phyloP scores from a whole-genome alignment of 371 early-diverging fungal species.

The Mucor irregularis region DNA sequence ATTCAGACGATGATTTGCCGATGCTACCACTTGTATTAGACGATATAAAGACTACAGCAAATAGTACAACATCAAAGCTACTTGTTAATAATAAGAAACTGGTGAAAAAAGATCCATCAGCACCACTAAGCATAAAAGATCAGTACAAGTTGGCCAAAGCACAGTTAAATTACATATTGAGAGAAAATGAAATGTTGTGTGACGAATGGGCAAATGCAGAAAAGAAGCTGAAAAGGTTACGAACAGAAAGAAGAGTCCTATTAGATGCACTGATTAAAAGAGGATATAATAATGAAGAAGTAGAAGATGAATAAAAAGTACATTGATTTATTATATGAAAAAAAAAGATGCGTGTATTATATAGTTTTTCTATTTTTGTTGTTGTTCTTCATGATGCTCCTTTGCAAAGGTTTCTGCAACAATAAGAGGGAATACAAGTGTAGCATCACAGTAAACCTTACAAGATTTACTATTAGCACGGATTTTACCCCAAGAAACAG shows the following conservation, averaged over 20 bases:
- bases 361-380: background rate
- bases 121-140: conserved; percentile 1
- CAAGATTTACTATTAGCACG: conserved; percentile 82
- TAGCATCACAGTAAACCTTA: conserved; percentile 96
- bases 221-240: conserved; percentile 4
- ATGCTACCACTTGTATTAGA: background rate
- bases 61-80: background rate
- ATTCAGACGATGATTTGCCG: background rate
- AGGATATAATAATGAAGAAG: background rate
- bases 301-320: background rate
- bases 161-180: conserved; percentile 2
- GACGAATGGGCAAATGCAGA: conserved; percentile 9
- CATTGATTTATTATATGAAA: too few relatives aligned
- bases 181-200: conserved; percentile 16
- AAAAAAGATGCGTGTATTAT: background rate
- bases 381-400: conserved; percentile 24
- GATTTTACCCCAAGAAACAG: conserved; percentile 99
- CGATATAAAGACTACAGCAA: background rate
- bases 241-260: conserved; percentile 6
- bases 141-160: conserved; percentile 10
- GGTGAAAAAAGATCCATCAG: conserved; percentile 5
- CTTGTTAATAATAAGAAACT: too few relatives aligned
- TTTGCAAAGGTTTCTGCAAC: conserved; percentile 95
- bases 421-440: conserved; percentile 93
- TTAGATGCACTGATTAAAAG: conserved; percentile 9